Conservation (phyloP, 306 rosid species). For the Gillenia trifoliata region DNA sequence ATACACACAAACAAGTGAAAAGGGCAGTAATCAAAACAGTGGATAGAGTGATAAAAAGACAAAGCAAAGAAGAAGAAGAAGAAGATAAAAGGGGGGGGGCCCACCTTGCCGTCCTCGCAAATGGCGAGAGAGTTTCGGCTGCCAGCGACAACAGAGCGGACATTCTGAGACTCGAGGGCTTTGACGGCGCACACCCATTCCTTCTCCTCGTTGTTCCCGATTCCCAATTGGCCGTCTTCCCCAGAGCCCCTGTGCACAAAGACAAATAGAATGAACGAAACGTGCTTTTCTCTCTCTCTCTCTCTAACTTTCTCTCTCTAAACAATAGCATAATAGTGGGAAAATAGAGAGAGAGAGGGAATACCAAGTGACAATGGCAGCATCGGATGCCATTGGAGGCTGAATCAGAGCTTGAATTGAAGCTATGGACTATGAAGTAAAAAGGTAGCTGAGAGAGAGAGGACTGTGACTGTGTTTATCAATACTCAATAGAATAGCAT, state of each 20-base stretch:
- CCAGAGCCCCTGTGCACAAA: slow-evolving; percentile 79
- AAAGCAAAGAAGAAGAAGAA: background rate
- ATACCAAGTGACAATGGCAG: slow-evolving; percentile 1
- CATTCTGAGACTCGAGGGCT: slow-evolving; percentile 40
- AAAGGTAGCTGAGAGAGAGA: background rate
- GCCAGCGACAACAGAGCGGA: slow-evolving; percentile 88
- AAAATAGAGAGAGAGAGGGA: background rate
- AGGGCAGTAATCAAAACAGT: background rate
- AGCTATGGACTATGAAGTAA: background rate
- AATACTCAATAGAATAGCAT: background rate
- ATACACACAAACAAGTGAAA: background rate
- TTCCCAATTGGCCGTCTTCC: slow-evolving; percentile 91
- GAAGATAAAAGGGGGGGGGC: background rate
- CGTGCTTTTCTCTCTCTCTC: background rate
- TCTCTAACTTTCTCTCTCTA: background rate
- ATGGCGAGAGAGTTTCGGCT: slow-evolving; percentile 96
- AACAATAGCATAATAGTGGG: background rate
- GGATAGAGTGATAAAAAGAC: background rate
- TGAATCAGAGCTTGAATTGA: background rate
- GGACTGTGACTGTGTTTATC: background rate
- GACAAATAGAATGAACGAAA: background rate
- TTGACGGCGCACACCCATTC: slow-evolving; percentile 58
- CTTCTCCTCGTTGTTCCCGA: slow-evolving; percentile 72
- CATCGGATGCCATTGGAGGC: background rate
- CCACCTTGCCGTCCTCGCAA: slow-evolving; percentile 75